phyloP scores from a whole-genome alignment of 2,329 filamentous ascomycete species.

The Trichophyton benhamiae region DNA sequence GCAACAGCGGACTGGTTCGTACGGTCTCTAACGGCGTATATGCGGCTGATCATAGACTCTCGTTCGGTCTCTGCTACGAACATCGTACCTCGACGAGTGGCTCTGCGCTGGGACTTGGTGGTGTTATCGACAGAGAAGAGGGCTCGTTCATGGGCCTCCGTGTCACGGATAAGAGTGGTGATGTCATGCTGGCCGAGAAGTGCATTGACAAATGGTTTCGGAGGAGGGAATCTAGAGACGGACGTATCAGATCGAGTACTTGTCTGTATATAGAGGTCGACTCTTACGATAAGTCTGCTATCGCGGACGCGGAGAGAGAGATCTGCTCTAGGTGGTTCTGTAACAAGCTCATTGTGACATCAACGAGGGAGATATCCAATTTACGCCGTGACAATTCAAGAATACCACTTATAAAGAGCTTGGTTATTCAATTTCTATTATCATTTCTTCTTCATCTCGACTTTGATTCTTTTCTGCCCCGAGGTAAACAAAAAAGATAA shows the following conservation, averaged over 20 bases:
- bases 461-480: too few species aligned
- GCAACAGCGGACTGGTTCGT: slow-evolving; percentile 61
- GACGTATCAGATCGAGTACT: background rate
- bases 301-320: slow-evolving; percentile 60
- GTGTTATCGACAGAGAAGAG: slow-evolving; percentile 82
- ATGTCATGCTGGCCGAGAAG: slow-evolving; percentile 83
- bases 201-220: slow-evolving; percentile 93
- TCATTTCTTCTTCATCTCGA: too few species aligned
- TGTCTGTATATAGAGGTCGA: background rate
- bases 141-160: slow-evolving; percentile 84
- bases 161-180: slow-evolving; percentile 86
- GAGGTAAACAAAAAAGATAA: too few species aligned
- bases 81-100: slow-evolving; percentile 38
- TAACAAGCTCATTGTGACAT: slow-evolving; percentile 50
- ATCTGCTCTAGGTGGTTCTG: slow-evolving; percentile 66
- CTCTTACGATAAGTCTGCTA: slow-evolving; percentile 59
- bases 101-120: slow-evolving; percentile 37
- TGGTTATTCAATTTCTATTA: too few species aligned
- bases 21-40: slow-evolving; percentile 41
- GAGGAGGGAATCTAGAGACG: slow-evolving; percentile 52
- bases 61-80: slow-evolving; percentile 30
- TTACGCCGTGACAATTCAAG: background rate
- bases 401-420: background rate
- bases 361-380: background rate
- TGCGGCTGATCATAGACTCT: slow-evolving; percentile 35